Evolutionary conservation across 345 rosid species (phyloP), one percentile per base, ranked within the genome.

Genomic region (Eucalyptus marginata): DNA sequence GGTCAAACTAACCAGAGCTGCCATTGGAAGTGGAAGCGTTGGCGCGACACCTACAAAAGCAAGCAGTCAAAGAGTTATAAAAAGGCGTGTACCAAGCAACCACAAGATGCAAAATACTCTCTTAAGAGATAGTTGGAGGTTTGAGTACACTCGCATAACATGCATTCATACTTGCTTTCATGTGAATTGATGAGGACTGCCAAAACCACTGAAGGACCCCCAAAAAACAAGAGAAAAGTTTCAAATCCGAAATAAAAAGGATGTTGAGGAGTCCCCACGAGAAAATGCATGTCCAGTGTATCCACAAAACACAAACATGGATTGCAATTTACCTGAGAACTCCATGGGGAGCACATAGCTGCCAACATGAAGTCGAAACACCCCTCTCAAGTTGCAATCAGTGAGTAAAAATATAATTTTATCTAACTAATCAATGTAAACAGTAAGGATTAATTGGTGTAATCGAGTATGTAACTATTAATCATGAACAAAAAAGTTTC

Each of bases 1-100:
- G 71, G 97, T 95, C 89, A 95, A 91, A 91, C 97, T 94, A 86
- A 94, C 97, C 90, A 95, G 92, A 90, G 94, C 95, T 58, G 97
- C 97, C 88, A 95, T 89, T 36, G 97, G 97, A 85, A 95, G 91
- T 13, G 97, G 96, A 90, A 95, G 97, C 90, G 88, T 91, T 36
- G 93, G 88, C 14, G 90, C 88, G 46, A 29, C 49, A 86, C 91
- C 96, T 93, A 92, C 92, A 87, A 88, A 87, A 49, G 59, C 86
- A 27, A 79, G 36, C 86, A 85, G 46, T n/a, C 62, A 56, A 88
- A 49, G 68, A 71, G 50, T 89, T 36, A 76, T 7, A 20, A 43
- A 43, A 10, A 76, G 83, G 83, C 16, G 3, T 40, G 47, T 76
- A 76, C 58, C 79, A 31, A 86, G 27, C 87, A 86, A 86, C 29